phyloP scores from a whole-genome alignment of 257 asterid species.

The Penstemon davidsonii region DNA sequence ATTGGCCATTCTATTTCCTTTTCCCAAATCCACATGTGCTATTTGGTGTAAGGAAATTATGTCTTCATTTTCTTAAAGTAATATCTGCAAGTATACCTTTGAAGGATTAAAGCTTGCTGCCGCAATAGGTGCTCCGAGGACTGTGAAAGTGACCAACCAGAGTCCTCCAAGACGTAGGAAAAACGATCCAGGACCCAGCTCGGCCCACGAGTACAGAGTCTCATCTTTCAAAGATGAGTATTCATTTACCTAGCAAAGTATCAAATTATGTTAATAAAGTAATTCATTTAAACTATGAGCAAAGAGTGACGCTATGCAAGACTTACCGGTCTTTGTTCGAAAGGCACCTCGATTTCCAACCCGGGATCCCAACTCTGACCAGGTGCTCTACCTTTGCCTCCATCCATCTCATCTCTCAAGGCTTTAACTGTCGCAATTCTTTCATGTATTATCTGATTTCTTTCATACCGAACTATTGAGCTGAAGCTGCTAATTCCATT shows the following conservation, averaged over 20 bases:
- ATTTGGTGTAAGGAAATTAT: no score
- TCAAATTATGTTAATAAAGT: neutral
- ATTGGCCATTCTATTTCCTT: no score
- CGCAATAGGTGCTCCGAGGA: conserved; percentile 84
- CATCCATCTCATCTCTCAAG: conserved; percentile 67
- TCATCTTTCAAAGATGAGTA: conserved; percentile 72
- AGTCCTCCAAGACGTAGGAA: conserved; percentile 84
- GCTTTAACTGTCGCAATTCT: conserved; percentile 46
- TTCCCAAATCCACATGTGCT: no score
- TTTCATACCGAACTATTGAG: conserved; percentile 36
- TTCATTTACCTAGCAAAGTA: conserved; percentile 62
- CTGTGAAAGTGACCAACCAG: conserved; percentile 76
- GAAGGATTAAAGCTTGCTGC: conserved; percentile 35
- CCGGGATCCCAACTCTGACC: conserved; percentile 88
- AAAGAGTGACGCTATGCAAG: neutral
- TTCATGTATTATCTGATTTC: conserved; percentile 26
- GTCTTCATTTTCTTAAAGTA: no score
- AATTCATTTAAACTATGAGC: neutral
- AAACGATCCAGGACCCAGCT: conserved; percentile 64
- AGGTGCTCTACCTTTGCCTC: conserved; percentile 53
- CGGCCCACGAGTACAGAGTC: conserved; percentile 66
- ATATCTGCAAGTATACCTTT: neutral
- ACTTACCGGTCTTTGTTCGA: conserved; percentile 86
- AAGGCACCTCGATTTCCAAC: conserved; percentile 80
- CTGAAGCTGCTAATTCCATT: conserved; percentile 23